Conservation (phyloP, 305 asterid genomes). For the Fraxinus velutina region DNA sequence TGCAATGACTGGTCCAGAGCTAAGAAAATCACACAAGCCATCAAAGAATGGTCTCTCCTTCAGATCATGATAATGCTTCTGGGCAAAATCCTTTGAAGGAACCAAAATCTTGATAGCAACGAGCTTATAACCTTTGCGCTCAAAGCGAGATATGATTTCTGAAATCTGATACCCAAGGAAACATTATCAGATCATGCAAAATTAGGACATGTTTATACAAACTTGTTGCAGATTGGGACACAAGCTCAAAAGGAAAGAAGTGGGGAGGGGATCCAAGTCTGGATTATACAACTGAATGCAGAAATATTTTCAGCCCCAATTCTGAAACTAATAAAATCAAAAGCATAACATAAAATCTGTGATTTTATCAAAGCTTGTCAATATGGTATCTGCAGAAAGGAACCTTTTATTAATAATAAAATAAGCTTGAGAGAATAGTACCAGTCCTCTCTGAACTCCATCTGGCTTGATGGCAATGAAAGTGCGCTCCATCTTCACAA, state of each 20-base stretch:
- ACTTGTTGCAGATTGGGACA: background rate
- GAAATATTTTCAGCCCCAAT: background rate
- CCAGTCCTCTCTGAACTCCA: slow-evolving; percentile 98
- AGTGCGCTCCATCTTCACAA: slow-evolving; percentile 70
- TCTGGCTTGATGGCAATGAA: slow-evolving; percentile 98
- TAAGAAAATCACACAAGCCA: slow-evolving; percentile 88
- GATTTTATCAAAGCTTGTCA: slow-evolving; percentile 1
- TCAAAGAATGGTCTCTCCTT: slow-evolving; percentile 82
- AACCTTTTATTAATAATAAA: slow-evolving; percentile 7
- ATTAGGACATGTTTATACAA: background rate
- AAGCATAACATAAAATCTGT: background rate
- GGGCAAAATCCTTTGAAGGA: slow-evolving; percentile 84
- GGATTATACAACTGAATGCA: background rate
- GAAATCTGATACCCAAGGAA: slow-evolving; percentile 53
- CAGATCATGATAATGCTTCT: slow-evolving; percentile 90
- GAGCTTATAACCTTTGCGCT: slow-evolving; percentile 87
- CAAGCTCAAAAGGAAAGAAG: background rate
- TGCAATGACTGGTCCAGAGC: slow-evolving; percentile 98
- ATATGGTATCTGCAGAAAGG: slow-evolving; percentile 14
- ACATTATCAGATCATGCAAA: slow-evolving; percentile 20
- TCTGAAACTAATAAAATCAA: background rate
- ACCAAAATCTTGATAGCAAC: slow-evolving; percentile 73
- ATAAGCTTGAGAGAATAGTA: slow-evolving; percentile 25
- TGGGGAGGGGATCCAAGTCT: background rate
- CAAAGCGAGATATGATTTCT: slow-evolving; percentile 85